phyloP scores from a whole-genome alignment of 2,329 filamentous ascomycete genomes.

The Aspergillus niger region DNA sequence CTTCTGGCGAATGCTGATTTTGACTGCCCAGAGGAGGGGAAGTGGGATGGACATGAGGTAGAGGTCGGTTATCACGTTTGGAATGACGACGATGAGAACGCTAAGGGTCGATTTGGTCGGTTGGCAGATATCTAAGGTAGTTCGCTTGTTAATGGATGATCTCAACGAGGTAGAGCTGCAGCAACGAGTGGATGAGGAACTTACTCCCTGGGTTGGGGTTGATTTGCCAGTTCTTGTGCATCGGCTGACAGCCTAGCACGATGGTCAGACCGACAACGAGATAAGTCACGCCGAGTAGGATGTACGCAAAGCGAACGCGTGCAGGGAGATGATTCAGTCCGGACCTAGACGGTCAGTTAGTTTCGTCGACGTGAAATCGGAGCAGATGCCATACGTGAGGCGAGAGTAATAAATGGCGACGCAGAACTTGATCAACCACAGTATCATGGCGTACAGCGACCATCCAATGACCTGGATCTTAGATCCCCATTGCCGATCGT shows the following conservation, averaged over 20 bases:
- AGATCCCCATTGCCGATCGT: conserved; percentile 51
- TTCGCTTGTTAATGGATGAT: background rate
- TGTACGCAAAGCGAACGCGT: conserved; percentile 54
- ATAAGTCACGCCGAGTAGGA: conserved; percentile 51
- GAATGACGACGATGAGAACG: conserved; percentile 50
- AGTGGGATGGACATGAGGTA: conserved; percentile 61
- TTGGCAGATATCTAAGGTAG: conserved; percentile 46
- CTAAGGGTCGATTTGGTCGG: conserved; percentile 50
- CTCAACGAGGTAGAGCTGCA: no score
- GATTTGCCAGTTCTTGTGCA: conserved; percentile 61
- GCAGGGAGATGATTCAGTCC: conserved; percentile 42
- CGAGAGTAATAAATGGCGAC: conserved; percentile 58
- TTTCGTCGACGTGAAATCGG: background rate
- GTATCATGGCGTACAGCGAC: conserved; percentile 55
- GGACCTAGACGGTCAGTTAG: conserved; percentile 31
- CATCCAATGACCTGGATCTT: conserved; percentile 56
- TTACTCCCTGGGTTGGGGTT: conserved; percentile 58
- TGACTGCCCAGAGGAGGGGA: conserved; percentile 57
- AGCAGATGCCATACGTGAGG: conserved; percentile 43
- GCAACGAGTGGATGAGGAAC: conserved; percentile 25
- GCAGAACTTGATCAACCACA: conserved; percentile 56
- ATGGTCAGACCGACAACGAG: conserved; percentile 51
- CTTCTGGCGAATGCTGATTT: conserved; percentile 52
- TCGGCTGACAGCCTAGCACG: conserved; percentile 56
- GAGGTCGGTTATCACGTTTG: conserved; percentile 59